Evolutionary conservation across 768 basidiomycete genomes (phyloP), one percentile per base, ranked within the genome.

Genomic region (Saitozyma podzolica): DNA sequence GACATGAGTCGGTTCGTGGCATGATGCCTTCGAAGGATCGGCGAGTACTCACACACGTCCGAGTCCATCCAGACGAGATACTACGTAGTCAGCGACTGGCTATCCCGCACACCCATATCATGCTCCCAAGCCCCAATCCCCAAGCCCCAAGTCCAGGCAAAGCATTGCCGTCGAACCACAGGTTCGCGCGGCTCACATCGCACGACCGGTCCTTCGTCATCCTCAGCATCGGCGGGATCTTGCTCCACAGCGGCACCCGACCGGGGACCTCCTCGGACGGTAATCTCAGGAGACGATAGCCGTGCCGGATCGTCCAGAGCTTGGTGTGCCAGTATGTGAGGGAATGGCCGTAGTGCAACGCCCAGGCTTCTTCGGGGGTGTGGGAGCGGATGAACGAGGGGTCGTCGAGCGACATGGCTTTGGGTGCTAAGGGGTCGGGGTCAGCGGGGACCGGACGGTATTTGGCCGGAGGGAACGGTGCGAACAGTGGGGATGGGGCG

Each of bases 271-370:
- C 5, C 47, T 37, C 39, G 20, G 57, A 47, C 37, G 29, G 8
- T 6, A 58, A 39, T 17, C 57, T 6, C 8, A 40, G 40, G 20
- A 58, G 16, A 13, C 57, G 17, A 39, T 58, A 49, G 37, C 29
- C 17, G 41, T 58, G 57, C 20, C 57, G 47, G 8, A 58, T 5
- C 7, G 48, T 58, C 57, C 57, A 58, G 17, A 58, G 47, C 57
- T 50, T 58, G n/a, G 49, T 58, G 9, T 50, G 57, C 48, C 50
- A 58, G 47, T 50, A 58, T 0, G 57, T 49, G 9, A 43, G 9
- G 19, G 17, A 40, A 13, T 49, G 57, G 8, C 47, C 57, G n/a
- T 58, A 47, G 8, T 8, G 8, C 20, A 58, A 9, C 9, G 48
- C 48, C 29, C 29, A 29, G 29, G 29, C 29, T 29, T 29, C 29